Evolutionary conservation across 805 yeast species (phyloP).

Genomic region (Nakazawaea peltata): DNA sequence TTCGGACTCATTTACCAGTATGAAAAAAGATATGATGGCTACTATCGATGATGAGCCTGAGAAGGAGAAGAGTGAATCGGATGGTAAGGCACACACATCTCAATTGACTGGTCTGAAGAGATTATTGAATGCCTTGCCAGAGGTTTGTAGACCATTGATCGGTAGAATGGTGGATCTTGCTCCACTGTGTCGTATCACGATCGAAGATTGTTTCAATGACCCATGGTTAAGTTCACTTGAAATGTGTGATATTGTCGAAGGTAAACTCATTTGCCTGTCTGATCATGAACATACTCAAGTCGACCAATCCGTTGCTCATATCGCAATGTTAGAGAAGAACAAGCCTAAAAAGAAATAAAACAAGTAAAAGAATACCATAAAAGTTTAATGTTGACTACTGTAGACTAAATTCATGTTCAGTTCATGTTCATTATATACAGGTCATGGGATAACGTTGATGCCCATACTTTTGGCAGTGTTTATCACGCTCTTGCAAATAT

Average conservation of each 20-base stretch:
- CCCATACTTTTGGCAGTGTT: slow-evolving; percentile 91
- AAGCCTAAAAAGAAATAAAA: slow-evolving; percentile 37
- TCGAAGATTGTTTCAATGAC: slow-evolving; percentile 71
- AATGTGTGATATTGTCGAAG: slow-evolving; percentile 59
- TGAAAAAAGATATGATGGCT: neutral
- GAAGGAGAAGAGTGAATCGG: slow-evolving; percentile 7
- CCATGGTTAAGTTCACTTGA: slow-evolving; percentile 56
- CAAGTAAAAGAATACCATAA: neutral
- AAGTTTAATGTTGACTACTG: neutral
- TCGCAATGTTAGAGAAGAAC: slow-evolving; percentile 84
- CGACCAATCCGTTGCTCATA: slow-evolving; percentile 91
- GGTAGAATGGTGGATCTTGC: slow-evolving; percentile 77
- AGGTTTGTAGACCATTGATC: slow-evolving; percentile 57
- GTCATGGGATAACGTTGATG: slow-evolving; percentile 63
- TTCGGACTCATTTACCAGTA: too few relatives aligned
- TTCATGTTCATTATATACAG: neutral
- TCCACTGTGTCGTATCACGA: slow-evolving; percentile 77
- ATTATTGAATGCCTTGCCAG: slow-evolving; percentile 61
- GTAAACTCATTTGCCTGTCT: slow-evolving; percentile 31
- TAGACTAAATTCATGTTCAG: neutral
- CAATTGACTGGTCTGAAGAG: slow-evolving; percentile 65
- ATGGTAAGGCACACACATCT: slow-evolving; percentile 42
- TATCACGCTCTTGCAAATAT: slow-evolving; percentile 73
- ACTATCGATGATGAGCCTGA: neutral
- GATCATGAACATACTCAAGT: slow-evolving; percentile 83